These are phyloP conservation scores for Phanerochaete carnosa DNA, from an alignment of 768 basidiomycete species.

Conservation along the genomic window DNA sequence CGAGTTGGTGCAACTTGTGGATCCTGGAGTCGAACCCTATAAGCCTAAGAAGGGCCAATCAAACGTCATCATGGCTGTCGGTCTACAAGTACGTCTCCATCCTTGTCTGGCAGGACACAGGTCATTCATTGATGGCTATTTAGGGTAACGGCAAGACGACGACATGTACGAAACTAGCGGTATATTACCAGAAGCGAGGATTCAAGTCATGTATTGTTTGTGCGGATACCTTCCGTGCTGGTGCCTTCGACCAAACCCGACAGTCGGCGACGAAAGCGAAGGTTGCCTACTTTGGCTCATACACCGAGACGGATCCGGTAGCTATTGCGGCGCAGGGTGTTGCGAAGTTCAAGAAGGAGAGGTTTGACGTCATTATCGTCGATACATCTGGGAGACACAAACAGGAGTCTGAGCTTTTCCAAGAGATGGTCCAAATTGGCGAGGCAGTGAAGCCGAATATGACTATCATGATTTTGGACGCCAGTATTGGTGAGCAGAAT, in stretches of 20 bases:
- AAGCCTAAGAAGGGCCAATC: slow-evolving; percentile 94
- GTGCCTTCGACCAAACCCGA: slow-evolving; percentile 98
- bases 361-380: slow-evolving; percentile 98
- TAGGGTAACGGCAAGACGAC: slow-evolving; percentile 99
- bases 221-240: slow-evolving; percentile 98
- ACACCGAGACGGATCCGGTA: slow-evolving; percentile 98
- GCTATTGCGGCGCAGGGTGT: slow-evolving; percentile 93
- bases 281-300: slow-evolving; percentile 97
- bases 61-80: slow-evolving; percentile 97
- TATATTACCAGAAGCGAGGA: slow-evolving; percentile 94
- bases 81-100: slow-evolving; percentile 75
- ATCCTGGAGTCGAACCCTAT: slow-evolving; percentile 93
- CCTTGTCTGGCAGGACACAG: background rate
- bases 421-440: slow-evolving; percentile 97
- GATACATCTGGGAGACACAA: slow-evolving; percentile 97
- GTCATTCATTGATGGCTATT: background rate
- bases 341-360: slow-evolving; percentile 95
- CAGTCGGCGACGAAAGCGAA: slow-evolving; percentile 99
- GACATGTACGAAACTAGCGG: slow-evolving; percentile 97
- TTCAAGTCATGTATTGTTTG: slow-evolving; percentile 98
- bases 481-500: slow-evolving; percentile 75
- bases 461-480: slow-evolving; percentile 94
- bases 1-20: slow-evolving; percentile 91
- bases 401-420: slow-evolving; percentile 93
- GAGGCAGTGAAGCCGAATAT: slow-evolving; percentile 93